Percentiles rank a stretch among this genome's conserved stretches.
phyloP scores from a whole-genome alignment of 169 alveolate genomes.

The Babesia ovata region DNA sequence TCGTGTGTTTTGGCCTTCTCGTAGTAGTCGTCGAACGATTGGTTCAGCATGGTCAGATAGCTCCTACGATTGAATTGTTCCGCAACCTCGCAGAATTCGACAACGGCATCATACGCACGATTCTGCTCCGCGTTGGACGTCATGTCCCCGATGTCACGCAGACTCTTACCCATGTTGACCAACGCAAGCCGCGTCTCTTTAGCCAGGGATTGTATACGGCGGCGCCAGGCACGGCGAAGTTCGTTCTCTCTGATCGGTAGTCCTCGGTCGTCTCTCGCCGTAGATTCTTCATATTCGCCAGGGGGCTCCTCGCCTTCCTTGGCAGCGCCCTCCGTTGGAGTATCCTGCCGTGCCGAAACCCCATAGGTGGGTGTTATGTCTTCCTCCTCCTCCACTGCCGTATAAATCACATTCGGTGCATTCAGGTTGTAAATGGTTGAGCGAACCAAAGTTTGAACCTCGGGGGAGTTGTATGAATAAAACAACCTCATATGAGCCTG shows the following conservation, averaged over 20 bases:
- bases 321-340: not conserved
- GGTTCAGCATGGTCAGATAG: constrained; percentile 48
- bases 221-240: constrained; percentile 64
- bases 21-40: constrained; percentile 67
- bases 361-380: constrained; percentile 21
- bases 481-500: constrained; percentile 54
- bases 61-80: constrained; percentile 44
- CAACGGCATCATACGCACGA: constrained; percentile 63
- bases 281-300: not conserved
- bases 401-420: constrained; percentile 43
- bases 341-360: constrained; percentile 13
- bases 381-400: constrained; percentile 21
- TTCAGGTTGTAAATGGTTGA: constrained; percentile 57
- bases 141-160: constrained; percentile 54
- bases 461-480: constrained; percentile 33
- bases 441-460: constrained; percentile 25
- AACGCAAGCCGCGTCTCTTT: constrained; percentile 76
- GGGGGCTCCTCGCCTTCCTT: not conserved
- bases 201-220: constrained; percentile 66
- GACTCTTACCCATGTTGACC: constrained; percentile 74
- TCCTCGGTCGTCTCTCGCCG: constrained; percentile 6
- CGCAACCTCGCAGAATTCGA: constrained; percentile 60
- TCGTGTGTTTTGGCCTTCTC: constrained; percentile 51
- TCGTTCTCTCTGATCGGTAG: constrained; percentile 55
- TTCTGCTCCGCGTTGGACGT: constrained; percentile 42